Conservation (phyloP, 2,329 filamentous ascomycete species). For the Beauveria scarabaeidicola region DNA sequence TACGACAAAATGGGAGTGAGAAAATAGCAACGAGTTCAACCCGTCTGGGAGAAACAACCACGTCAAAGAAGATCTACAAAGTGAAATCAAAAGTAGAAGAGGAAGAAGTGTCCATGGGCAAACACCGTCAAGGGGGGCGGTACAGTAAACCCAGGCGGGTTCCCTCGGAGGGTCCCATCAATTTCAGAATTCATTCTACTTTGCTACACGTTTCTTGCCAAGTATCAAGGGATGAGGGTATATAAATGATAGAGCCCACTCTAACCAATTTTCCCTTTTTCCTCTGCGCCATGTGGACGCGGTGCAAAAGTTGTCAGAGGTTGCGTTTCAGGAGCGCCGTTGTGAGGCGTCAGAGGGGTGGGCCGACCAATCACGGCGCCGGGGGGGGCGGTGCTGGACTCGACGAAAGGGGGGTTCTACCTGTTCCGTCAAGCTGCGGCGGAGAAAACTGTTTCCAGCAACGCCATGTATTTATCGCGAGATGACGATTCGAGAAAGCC, state of each 20-base stretch:
- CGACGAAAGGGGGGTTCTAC: too few relatives aligned
- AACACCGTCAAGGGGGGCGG: not conserved
- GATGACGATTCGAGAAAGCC: too few relatives aligned
- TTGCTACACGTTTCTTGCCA: not conserved
- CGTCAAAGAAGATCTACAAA: not conserved
- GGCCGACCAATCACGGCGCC: not conserved
- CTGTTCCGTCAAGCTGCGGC: too few relatives aligned
- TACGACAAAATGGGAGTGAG: not conserved
- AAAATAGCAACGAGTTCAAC: not conserved
- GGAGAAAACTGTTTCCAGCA: too few relatives aligned
- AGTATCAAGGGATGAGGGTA: not conserved
- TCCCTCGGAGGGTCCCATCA: not conserved
- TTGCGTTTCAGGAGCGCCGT: constrained; percentile 6
- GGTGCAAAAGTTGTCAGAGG: not conserved
- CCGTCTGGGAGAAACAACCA: not conserved
- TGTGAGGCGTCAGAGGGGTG: not conserved
- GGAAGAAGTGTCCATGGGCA: constrained; percentile 11
- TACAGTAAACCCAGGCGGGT: not conserved
- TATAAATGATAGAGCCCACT: not conserved
- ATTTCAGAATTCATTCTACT: not conserved
- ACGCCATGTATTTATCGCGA: too few relatives aligned
- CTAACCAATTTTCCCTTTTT: not conserved
- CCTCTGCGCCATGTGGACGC: not conserved
- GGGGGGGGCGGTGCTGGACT: not conserved
- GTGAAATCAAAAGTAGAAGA: constrained; percentile 2